phyloP scores from a whole-genome alignment of 345 rosid genomes.

The Dovyalis caffra region DNA sequence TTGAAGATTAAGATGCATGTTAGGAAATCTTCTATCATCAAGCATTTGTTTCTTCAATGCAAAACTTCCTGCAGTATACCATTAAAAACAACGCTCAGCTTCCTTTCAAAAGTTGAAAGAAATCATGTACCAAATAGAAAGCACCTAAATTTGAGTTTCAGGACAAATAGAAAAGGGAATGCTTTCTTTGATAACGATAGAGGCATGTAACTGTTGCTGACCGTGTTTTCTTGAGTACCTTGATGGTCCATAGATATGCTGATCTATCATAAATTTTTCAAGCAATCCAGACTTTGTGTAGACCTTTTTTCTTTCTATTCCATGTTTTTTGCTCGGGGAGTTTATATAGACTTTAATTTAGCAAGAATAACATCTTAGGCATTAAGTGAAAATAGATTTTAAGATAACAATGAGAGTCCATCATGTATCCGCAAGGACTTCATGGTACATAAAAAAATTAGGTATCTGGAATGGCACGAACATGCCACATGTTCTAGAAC shows the following conservation, averaged over 20 bases:
- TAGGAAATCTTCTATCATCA: constrained; percentile 88
- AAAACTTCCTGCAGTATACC: constrained; percentile 61
- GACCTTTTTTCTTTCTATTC: background rate
- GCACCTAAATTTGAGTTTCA: background rate
- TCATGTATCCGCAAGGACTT: background rate
- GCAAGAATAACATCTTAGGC: background rate
- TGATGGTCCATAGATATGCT: background rate
- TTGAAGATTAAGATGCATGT: constrained; percentile 91
- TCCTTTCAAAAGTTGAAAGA: background rate
- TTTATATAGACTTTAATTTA: background rate
- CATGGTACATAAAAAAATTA: background rate
- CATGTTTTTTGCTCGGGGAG: background rate
- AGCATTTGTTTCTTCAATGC: constrained; percentile 87
- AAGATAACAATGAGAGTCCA: background rate
- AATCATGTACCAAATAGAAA: constrained; percentile 5
- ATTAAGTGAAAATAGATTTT: background rate
- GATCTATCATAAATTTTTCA: background rate
- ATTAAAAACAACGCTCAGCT: background rate
- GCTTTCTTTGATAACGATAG: background rate
- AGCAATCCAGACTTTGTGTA: background rate
- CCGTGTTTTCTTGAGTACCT: background rate
- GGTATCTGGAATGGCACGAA: background rate
- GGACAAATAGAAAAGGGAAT: background rate
- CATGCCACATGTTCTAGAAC: background rate
- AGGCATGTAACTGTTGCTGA: background rate